Base-by-base conservation (phyloP, 2,329 filamentous ascomycete species). In the Colletotrichum salicis region DNA sequence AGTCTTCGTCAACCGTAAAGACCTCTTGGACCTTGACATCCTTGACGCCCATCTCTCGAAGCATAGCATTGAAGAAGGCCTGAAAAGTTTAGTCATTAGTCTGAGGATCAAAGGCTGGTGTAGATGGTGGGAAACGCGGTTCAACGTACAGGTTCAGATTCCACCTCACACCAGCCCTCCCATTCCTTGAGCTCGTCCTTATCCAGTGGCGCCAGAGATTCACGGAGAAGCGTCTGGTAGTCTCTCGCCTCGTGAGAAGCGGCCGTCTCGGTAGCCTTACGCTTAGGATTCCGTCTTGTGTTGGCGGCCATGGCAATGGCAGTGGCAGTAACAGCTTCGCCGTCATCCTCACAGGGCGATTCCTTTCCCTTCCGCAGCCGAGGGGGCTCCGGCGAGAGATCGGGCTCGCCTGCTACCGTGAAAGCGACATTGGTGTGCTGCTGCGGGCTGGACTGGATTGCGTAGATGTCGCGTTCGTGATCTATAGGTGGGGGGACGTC, bases 1-100 rank as follows among this genome's bases (percentile, higher is more conserved):
- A 87, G 10, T 89, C 87, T 73, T 91, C 86, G 68, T 97, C 94
- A 22, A 97, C 83, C 41, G 88, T 87, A 72, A 94, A 89, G 1
- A 97, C 86, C 78, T 98, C 95, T 72, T 93, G 89, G 0, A 96
- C 88, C 74, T 91, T 92, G 71, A 95, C 88, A 63, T 91, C 89
- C 67, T 88, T 84, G 5, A 96, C 92, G 27, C 95, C 95, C 71
- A 96, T 90, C 60, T 95, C 91, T 41, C 88, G 87, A 4, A 98
- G 86, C 80, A 98, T 96, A 51, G 91, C 90, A 77, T 95, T 96
- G 85, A 98, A 98, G 76, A 95, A 91, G 33, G 90, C 91, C 93
- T 95, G 72, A 1, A 24, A 62, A 35, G 37, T 3, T 41, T 45
- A 3, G 59, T 29, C 12, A 13, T 55, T 13, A 64, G 56, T 51